Base-by-base conservation (phyloP, 768 basidiomycete genomes). In the Russula olivacea region DNA sequence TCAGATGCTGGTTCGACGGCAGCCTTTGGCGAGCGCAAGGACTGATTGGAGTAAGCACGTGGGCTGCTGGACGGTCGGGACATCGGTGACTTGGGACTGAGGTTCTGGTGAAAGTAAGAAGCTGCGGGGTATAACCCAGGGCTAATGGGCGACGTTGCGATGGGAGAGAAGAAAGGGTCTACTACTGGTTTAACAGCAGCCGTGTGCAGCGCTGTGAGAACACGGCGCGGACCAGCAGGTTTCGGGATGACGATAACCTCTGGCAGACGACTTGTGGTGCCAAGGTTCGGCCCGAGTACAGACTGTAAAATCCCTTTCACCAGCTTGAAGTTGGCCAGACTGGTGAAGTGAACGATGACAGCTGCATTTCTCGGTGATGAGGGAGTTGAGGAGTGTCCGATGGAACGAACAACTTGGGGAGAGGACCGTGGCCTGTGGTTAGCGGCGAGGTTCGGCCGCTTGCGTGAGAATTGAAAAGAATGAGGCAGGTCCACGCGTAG, bases 211-310 rank as follows among this genome's bases (percentile, higher is more conserved):
- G 94, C 89, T 23, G 94, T 95, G 68, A 99, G 77, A 68, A 98
- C 87, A 10, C 96, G 85, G 43, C 96, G 85, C 8, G 97, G 97
- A 5, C 97, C 96, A 19, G 91, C 95, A 11, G 96, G 96, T 75
- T 98, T 99, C 23, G 95, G 96, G 43, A 98, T 88, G 68, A 99
- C 92, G 82, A 98, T 91, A 32, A 99, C 84, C 69, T 99, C 97
- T 1, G 97, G 88, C 12, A 89, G 73, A 17, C 80, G 77, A 25
- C 76, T 71, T 69, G 77, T 63, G 12, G 81, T 75, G 40, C 76
- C 73, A 23, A 75, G 69, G 57, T 81, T 81, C 1, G 79, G 78
- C 43, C 73, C 72, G 65, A 88, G 76, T 21, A 86, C 77, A 19
- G 83, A 84, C 67, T 94, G 88, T 21, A 98, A 80, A 12, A 87